Conservation (phyloP, 495 filamentous ascomycete genomes). For the Cetradonia linearis region DNA sequence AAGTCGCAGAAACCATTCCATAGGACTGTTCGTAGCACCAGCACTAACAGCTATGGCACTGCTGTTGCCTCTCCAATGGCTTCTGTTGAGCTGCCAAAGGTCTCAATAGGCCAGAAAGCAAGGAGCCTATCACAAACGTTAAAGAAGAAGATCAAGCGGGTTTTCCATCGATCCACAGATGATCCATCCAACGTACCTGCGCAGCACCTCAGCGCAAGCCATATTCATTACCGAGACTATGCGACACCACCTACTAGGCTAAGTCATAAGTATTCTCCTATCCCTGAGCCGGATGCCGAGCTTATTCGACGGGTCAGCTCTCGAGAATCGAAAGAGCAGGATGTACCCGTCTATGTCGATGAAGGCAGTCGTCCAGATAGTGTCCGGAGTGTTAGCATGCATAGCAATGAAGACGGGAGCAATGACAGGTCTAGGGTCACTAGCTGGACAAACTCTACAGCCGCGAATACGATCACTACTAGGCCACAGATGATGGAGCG, state of each 20-base stretch:
- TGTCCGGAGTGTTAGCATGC: constrained; percentile 36
- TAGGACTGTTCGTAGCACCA: constrained; percentile 49
- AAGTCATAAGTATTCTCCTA: constrained; percentile 22
- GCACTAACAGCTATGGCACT: constrained; percentile 30
- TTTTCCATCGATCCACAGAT: constrained; percentile 44
- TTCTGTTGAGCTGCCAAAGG: constrained; percentile 20
- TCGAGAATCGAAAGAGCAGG: constrained; percentile 33
- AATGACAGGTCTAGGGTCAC: constrained; percentile 59
- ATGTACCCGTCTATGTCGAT: constrained; percentile 31
- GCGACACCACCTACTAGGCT: constrained; percentile 20
- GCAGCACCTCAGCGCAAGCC: constrained; percentile 43
- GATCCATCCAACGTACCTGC: constrained; percentile 33
- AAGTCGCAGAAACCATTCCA: constrained; percentile 46
- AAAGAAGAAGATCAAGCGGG: constrained; percentile 49
- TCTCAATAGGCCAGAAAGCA: constrained; percentile 40
- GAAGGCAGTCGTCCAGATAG: constrained; percentile 40
- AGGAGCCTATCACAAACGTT: constrained; percentile 51
- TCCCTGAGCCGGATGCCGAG: constrained; percentile 27
- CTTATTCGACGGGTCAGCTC: constrained; percentile 35
- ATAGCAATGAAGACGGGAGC: constrained; percentile 38
- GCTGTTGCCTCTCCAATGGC: constrained; percentile 25
- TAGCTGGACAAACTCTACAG: constrained; percentile 62
- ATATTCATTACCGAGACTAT: constrained; percentile 35
- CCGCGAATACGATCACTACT: constrained; percentile 38
- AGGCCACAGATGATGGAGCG: constrained; percentile 34